Conservation (phyloP, 1,139 yeast genomes). For the Yamadazyma buinensis region DNA sequence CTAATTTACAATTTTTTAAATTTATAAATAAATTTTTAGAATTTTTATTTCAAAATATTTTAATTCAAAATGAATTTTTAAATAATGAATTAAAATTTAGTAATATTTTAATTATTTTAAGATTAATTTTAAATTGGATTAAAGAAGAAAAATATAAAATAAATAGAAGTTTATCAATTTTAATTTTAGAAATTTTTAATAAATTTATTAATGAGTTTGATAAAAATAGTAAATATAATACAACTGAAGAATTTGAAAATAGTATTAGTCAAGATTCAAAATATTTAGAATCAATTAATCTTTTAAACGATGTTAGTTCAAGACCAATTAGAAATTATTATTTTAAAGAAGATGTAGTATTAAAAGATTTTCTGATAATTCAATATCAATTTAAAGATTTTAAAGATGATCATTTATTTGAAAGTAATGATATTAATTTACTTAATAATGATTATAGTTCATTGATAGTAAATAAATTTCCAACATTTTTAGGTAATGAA, state of each 20-base stretch:
- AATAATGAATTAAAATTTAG: constrained; percentile 7
- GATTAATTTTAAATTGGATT: constrained; percentile 56
- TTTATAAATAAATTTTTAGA: constrained; percentile 34
- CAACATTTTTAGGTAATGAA: constrained; percentile 25
- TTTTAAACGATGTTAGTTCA: constrained; percentile 3
- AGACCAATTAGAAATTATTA: constrained; percentile 47
- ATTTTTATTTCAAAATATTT: constrained; percentile 17
- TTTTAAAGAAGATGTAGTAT: constrained; percentile 60
- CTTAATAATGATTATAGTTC: constrained; percentile 31
- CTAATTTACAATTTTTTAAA: constrained; percentile 16
- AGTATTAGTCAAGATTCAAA: constrained; percentile 7
- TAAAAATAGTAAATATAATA: not conserved
- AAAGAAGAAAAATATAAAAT: constrained; percentile 42
- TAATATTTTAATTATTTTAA: constrained; percentile 21
- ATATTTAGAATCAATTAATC: constrained; percentile 7
- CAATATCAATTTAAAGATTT: constrained; percentile 56
- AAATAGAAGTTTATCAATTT: constrained; percentile 27
- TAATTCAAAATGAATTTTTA: constrained; percentile 6
- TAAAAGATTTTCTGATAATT: constrained; percentile 57
- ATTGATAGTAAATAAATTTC: constrained; percentile 17
- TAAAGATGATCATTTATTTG: constrained; percentile 45
- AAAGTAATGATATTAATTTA: constrained; percentile 26
- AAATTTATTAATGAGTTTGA: constrained; percentile 4
- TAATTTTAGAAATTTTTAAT: constrained; percentile 9
- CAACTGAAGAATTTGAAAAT: not conserved